A percentile compares a stretch with the other conserved stretches of the same genome.
Evolutionary conservation across 1,284 basidiomycete species (phyloP).

Genomic region (Clitocybe nebularis): DNA sequence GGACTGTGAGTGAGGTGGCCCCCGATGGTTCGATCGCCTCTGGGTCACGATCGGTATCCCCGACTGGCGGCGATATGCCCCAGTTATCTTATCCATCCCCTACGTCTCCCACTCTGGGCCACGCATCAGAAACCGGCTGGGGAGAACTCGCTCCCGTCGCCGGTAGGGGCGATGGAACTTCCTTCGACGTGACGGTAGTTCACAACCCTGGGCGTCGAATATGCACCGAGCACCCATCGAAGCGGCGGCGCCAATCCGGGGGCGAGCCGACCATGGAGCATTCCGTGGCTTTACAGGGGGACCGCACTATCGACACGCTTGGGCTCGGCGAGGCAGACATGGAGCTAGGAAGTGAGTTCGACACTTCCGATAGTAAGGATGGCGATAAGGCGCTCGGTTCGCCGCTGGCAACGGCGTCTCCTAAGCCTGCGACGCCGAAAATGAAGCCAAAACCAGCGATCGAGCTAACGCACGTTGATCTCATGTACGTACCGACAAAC

Average conservation of each 20-base stretch:
- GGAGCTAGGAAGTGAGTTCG: conserved; percentile 14
- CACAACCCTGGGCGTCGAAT: conserved; percentile 1
- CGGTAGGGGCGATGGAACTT: background rate
- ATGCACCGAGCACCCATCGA: background rate
- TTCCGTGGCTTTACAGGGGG: background rate
- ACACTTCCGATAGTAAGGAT: conserved; percentile 7
- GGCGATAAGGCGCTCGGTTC: background rate
- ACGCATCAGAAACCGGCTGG: background rate
- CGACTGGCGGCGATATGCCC: background rate
- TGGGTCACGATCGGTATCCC: background rate
- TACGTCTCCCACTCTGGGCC: background rate
- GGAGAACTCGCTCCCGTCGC: background rate
- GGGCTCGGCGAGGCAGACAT: conserved; percentile 16
- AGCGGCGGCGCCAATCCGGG: conserved; percentile 1
- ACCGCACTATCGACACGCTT: conserved; percentile 6
- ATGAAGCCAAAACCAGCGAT: background rate
- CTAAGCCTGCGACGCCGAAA: background rate
- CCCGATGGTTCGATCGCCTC: background rate
- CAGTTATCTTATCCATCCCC: background rate
- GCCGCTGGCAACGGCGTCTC: background rate
- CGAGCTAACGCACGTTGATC: conserved; percentile 26
- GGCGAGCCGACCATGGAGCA: background rate
- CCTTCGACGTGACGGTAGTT: conserved; percentile 5
- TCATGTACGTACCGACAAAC: conserved; percentile 28
- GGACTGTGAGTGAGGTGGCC: conserved; percentile 1